Base-by-base conservation (phyloP, 2,329 filamentous ascomycete species). In the Pleurostoma richardsiae region DNA sequence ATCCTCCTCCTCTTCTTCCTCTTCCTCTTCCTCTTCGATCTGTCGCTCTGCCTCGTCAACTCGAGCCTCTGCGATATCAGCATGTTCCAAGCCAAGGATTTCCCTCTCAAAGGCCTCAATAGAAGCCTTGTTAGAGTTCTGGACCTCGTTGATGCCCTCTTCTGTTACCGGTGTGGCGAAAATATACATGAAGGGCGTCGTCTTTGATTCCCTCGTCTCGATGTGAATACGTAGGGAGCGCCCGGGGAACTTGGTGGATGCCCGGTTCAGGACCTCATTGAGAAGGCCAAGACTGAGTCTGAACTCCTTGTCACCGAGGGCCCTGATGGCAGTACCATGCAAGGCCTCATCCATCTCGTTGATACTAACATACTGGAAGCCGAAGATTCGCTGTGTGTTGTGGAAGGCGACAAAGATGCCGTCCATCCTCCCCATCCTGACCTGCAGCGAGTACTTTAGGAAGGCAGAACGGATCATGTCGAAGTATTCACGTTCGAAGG, bases 371-470 rank as follows among this genome's bases (percentile, higher is more conserved):
- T 99, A 99, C 66, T 99, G 94, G 65, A 99, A 99, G 5, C 94
- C 94, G 62, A 99, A 99, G 43, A 99, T 95, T 46, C 91, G 86
- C 66, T 91, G 79, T 3, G 90, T 88, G 63, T 99, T 99, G 72
- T 99, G 94, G 63, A 84, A 99, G 3, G 94, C 94, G 27, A 97
- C 88, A 60, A 97, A 99, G 43, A 97, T 96, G 45, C 94, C 94
- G 61, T 99, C 92, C 95, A 99, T 99, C 43, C 91, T 84, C 19
- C 95, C 94, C 82, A 99, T 95, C 40, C 94, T 88, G 29, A 92
- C 95, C 67, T 99, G 94, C 30, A 99, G 74, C 7, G 91, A 96
- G 65, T 99, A 99, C 61, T 99, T 99, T 46, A 99, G 73, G 69
- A 99, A 92, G 0, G 92, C 94, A 1, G 91, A 82, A 45, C 95